Conservation (phyloP, 2,329 filamentous ascomycete species). For the Pseudogymnoascus destructans region DNA sequence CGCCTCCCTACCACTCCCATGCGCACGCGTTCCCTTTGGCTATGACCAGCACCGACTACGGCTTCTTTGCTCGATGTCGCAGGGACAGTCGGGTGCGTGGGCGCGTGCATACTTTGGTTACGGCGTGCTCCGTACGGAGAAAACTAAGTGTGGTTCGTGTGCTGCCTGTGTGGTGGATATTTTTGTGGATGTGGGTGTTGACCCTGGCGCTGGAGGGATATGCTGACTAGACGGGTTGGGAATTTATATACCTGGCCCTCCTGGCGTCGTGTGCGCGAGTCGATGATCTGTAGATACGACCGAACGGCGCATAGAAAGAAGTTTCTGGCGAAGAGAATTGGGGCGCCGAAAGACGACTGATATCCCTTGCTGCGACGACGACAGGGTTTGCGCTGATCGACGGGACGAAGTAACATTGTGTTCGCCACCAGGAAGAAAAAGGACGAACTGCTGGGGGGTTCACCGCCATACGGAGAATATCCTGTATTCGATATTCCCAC, state of each 20-base stretch:
- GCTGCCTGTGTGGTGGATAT: not conserved
- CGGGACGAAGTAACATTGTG: not conserved
- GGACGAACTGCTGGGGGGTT: not conserved
- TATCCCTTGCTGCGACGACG: not conserved
- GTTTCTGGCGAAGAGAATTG: not conserved
- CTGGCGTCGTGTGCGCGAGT: not conserved
- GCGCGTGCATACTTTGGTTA: not conserved
- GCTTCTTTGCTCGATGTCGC: not conserved
- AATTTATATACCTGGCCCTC: slow-evolving; percentile 6
- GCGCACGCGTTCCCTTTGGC: not conserved
- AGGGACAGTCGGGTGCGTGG: not conserved
- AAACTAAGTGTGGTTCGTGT: not conserved
- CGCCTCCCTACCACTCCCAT: not conserved
- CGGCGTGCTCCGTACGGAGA: not conserved
- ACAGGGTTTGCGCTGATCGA: not conserved
- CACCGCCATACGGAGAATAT: slow-evolving; percentile 6
- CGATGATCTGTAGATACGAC: not conserved
- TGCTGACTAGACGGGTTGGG: not conserved
- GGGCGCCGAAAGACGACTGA: not conserved
- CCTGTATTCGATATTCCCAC: not conserved
- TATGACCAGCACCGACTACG: not conserved
- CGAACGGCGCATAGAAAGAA: not conserved
- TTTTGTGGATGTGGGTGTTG: not conserved
- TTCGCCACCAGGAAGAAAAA: not conserved
- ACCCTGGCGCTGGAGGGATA: not conserved